Base-by-base conservation (phyloP, 176 grass and related monocot genomes). In the Eleusine coracana region DNA sequence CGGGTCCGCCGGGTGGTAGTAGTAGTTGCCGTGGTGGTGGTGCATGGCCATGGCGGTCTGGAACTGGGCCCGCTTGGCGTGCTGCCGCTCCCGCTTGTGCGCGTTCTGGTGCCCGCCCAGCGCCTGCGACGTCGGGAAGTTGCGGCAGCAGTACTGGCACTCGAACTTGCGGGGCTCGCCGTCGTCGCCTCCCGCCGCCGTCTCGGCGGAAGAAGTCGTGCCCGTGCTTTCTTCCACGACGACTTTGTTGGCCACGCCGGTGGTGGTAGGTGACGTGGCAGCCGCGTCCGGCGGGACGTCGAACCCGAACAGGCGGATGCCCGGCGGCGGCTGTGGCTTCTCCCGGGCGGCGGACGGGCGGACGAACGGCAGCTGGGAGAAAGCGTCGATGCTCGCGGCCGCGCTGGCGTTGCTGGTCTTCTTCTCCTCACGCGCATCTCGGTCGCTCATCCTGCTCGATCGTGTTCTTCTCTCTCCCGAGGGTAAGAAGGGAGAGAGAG, bases 71-170 rank as follows among this genome's bases (percentile, higher is more conserved):
- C 84, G 86, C 86, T 94, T 97, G 3, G 86, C 90, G 63, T 91
- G 81, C 75, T 94, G 92, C 52, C 95, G 82, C 83, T 97, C 94
- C 78, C 94, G 67, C 83, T 97, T 97, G 88, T 93, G 91, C 48
- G 94, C 94, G 85, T 97, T 97, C 83, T 97, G 91, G 70, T 97
- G 94, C 15, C 94, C 94, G 6, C 91, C 94, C 28, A 97, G 79
- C 13, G 94, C 94, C 66, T 97, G 94, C 85, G 94, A 94, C 29
- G 91, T 97, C 23, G 92, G 90, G 82, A 97, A 97, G 66, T 92
- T 87, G 21, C 92, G 90, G 88, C 88, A 89, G 90, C 95, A 97
- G 88, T 92, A 97, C 52, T 97, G 95, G 81, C 95, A 97, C 85
- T 94, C 88, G 63, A 97, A 97, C 80, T 84, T 92, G 46, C 89